These are phyloP conservation scores for Lichtheimia ornata DNA, from an alignment of 371 early-diverging fungal genomes.

Conservation along the genomic window DNA sequence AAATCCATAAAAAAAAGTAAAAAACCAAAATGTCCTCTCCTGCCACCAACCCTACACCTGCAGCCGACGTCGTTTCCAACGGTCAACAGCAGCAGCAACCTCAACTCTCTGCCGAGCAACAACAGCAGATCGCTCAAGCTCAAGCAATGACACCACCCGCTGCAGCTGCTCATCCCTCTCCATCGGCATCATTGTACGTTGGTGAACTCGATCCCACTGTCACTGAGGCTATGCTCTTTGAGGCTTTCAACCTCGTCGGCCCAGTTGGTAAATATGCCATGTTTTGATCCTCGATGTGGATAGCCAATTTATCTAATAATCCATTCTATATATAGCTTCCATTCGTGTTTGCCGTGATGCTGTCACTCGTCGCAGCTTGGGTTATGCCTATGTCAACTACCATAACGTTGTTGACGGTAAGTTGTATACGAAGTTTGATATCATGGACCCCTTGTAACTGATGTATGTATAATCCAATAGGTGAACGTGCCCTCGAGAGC, in stretches of 20 bases:
- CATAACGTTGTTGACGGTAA: conserved; percentile 75
- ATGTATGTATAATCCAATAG: conserved; percentile 44
- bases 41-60: conserved; percentile 49
- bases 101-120: conserved; percentile 57
- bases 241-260: conserved; percentile 94
- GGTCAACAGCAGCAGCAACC: conserved; percentile 27
- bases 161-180: conserved; percentile 44
- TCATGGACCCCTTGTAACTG: not conserved
- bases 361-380: conserved; percentile 94
- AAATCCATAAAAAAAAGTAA: not conserved
- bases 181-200: conserved; percentile 73
- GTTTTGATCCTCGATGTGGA: too few relatives aligned
- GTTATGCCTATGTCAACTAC: conserved; percentile 99
- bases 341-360: conserved; percentile 99
- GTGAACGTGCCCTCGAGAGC: conserved; percentile 91
- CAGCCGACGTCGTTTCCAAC: conserved; percentile 44
- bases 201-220: conserved; percentile 93
- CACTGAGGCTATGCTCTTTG: conserved; percentile 96
- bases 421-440: conserved; percentile 6
- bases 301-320: too few relatives aligned
- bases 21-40: conserved; percentile 49
- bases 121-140: conserved; percentile 63
- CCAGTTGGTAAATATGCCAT: conserved; percentile 74
- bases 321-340: conserved; percentile 21
- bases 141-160: conserved; percentile 39